Base-by-base conservation (phyloP, 2,329 filamentous ascomycete genomes). In the Chalara sp. region DNA sequence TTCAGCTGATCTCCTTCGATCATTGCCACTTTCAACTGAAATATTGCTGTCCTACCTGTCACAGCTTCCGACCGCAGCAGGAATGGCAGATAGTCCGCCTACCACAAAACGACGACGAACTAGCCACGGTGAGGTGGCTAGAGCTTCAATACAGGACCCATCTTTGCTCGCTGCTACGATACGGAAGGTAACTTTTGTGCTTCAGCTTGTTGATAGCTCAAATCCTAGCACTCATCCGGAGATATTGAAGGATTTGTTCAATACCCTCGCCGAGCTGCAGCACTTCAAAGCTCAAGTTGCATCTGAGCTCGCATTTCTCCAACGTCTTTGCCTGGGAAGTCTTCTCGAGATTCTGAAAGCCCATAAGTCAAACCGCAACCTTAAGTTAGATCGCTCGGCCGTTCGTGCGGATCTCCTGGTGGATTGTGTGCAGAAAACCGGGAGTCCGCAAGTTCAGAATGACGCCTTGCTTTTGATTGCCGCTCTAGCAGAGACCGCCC, bases 371-470 rank as follows among this genome's bases (percentile, higher is more conserved):
- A 74, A 81, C 67, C 74, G 75, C 63, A 70, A 69, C 33, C 72
- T 86, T 40, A 78, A 80, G 52, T 84, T 95, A 51, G 89, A 95
- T 65, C 81, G 83, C 44, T 85, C 87, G 2, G 84, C 83, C 37
- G 86, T 96, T 39, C 84, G 95, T 51, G 88, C 89, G 3, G 93
- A 99, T 66, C 71, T 97, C 44, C 83, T 99, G 49, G 90, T 97
- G 46, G 91, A 95, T 64, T 96, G 91, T 71, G 87, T 99, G 43
- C 87, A 95, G 63, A 91, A 89, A 55, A 95, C 91, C 0, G 83
- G 88, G 30, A 96, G 87, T 66, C 90, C 91, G 1, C 89, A 96
- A 56, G 90, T 99, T 6, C 95, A 97, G 65, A 96, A 95, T 64
- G 84, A 86, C 5, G 91, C 93, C 4, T 76, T 99, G 11, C 79